Evolutionary conservation across 1,284 basidiomycete species (phyloP), one percentile per base, ranked within the genome.

Genomic region (Marasmius oreades): DNA sequence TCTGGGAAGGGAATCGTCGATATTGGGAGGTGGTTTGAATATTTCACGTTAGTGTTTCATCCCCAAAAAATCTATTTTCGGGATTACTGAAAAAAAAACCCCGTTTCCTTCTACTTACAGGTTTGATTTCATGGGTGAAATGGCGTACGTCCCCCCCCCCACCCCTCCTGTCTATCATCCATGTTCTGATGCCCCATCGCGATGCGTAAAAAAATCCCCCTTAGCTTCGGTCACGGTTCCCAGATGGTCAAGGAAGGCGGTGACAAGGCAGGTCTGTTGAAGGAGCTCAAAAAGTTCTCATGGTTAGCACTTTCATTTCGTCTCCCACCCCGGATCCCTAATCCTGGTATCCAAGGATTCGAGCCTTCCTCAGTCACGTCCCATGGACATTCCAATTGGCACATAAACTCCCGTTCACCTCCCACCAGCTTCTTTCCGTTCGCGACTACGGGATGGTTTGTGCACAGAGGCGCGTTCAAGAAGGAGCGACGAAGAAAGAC

Each of bases 61-160:
- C 2, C n/a, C 31, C 14, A 26, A 28, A 16, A 10, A n/a, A 31
- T 31, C 28, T 24, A 24, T 46, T n/a, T 28, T 8, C 39, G 26
- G 24, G 55, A 59, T 50, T 34, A 51, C 28, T 31, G 28, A 31
- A 31, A 31, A 5, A 10, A n/a, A 5, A 5, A 5, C 10, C 10
- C 10, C 10, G 4, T 31, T 31, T 31, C 10, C 28, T 31, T 31
- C 10, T 31, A 5, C 28, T 5, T 31, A n/a, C 57, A 82, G 84
- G 22, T 81, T 78, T 56, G 84, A 85, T 63, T 77, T 85, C 56
- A 83, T 85, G 82, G 79, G 79, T 23, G 80, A 84, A 59, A 73
- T 85, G 69, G 80, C 77, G 83, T 84, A 66, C 65, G 76, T 71
- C 23, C n/a, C n/a, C n/a, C n/a, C n/a, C n/a, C n/a, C n/a, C n/a